A percentile compares a stretch with the other conserved stretches of the same genome.
phyloP scores from a whole-genome alignment of 1,284 basidiomycete genomes.

The Tetrapyrgos nigripes region DNA sequence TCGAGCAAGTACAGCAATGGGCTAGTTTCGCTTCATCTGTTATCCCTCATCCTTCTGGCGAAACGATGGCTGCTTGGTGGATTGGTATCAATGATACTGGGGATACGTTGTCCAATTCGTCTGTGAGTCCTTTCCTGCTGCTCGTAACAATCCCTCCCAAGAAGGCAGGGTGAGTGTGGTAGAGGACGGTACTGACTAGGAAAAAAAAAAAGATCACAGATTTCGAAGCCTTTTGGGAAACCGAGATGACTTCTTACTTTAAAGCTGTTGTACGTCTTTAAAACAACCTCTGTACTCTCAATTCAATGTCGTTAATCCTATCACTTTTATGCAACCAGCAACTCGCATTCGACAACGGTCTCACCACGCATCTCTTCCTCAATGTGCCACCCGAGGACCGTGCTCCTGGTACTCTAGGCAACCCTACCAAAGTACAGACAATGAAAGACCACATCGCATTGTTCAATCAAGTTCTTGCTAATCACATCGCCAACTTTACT shows the following conservation, averaged over 20 bases:
- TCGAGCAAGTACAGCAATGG: conserved; percentile 60
- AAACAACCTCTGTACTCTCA: neutral
- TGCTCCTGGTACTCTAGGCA: conserved; percentile 42
- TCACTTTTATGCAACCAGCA: conserved; percentile 33
- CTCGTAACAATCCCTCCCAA: neutral
- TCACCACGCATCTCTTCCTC: conserved; percentile 57
- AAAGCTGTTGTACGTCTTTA: conserved; percentile 51
- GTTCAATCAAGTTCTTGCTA: conserved; percentile 49
- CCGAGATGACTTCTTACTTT: conserved; percentile 59
- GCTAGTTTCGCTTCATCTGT: conserved; percentile 46
- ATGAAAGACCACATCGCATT: conserved; percentile 45
- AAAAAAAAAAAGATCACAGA: conserved; percentile 46
- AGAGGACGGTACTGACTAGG: too few relatives aligned
- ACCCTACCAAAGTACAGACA: conserved; percentile 37
- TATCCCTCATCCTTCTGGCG: conserved; percentile 47
- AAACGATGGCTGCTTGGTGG: conserved; percentile 61
- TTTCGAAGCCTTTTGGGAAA: conserved; percentile 55
- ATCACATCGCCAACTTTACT: conserved; percentile 43
- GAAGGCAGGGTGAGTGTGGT: too few relatives aligned
- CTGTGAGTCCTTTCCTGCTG: conserved; percentile 33
- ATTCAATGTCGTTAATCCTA: neutral
- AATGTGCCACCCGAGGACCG: conserved; percentile 62
- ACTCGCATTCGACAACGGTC: conserved; percentile 46
- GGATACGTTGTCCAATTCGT: conserved; percentile 51
- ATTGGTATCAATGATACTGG: conserved; percentile 66